phyloP scores from a whole-genome alignment of 2,329 filamentous ascomycete genomes.

The Trichoderma atrobrunneum region DNA sequence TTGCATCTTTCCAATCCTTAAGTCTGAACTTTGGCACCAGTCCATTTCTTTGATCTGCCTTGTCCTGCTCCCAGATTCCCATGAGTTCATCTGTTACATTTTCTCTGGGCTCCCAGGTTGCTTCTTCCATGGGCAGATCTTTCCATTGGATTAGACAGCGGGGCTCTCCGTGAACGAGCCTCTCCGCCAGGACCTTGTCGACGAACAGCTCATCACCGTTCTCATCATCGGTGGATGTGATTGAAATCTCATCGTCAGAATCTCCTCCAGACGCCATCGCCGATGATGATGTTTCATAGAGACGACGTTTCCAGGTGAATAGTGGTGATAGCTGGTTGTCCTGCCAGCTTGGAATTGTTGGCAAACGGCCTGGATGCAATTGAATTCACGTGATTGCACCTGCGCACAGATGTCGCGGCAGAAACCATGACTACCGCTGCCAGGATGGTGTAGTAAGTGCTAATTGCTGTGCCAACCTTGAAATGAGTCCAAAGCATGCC shows the following conservation, averaged over 20 bases:
- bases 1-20: conserved; percentile 36
- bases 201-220: conserved; percentile 46
- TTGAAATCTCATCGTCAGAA: conserved; percentile 29
- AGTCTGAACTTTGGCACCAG: conserved; percentile 39
- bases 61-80: conserved; percentile 43
- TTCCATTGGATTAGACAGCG: conserved; percentile 40
- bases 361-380: not conserved
- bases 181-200: conserved; percentile 51
- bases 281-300: not conserved
- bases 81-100: conserved; percentile 42
- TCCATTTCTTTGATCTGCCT: conserved; percentile 33
- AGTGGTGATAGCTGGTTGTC: not conserved
- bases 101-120: conserved; percentile 50
- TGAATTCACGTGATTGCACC: conserved; percentile 6
- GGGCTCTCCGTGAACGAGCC: conserved; percentile 26
- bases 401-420: not conserved
- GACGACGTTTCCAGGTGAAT: not conserved
- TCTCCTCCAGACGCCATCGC: conserved; percentile 2
- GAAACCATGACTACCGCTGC: not conserved
- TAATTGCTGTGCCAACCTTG: not conserved
- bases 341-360: not conserved
- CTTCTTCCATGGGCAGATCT: conserved; percentile 34
- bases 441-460: not conserved
- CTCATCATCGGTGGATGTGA: conserved; percentile 35
- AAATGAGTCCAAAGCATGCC: not conserved